Percentiles rank a stretch among this genome's conserved stretches.
Evolutionary conservation across 2,329 filamentous ascomycete genomes (phyloP).

Genomic region (Chaetomium sp.): DNA sequence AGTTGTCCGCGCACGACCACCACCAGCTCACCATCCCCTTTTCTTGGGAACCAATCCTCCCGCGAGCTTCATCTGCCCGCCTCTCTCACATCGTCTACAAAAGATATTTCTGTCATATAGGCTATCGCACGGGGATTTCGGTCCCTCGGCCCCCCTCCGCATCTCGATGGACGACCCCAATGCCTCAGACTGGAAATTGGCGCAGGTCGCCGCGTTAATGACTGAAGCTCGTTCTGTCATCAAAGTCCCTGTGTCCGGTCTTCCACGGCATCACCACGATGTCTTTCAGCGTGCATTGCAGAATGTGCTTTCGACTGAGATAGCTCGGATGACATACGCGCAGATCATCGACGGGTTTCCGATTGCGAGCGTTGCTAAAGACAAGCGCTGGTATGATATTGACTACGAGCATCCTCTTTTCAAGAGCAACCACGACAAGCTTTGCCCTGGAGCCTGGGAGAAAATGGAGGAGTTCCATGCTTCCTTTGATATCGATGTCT

Average conservation of each 20-base stretch:
- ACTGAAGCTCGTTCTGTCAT: neutral
- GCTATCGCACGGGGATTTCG: too few species aligned
- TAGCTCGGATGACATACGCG: neutral
- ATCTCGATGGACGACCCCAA: neutral
- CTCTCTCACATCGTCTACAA: too few species aligned
- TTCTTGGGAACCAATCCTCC: too few species aligned
- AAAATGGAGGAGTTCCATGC: neutral
- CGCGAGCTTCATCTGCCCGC: too few species aligned
- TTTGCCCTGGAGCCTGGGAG: neutral
- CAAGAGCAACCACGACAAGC: neutral
- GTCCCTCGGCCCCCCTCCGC: neutral
- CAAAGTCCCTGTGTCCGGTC: neutral
- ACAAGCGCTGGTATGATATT: neutral
- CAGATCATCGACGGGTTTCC: conserved; percentile 1
- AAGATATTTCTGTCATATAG: too few species aligned
- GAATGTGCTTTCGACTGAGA: neutral
- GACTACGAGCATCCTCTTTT: neutral
- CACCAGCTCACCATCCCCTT: too few species aligned
- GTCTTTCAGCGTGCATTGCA: neutral
- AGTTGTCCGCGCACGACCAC: too few species aligned
- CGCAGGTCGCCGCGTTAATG: neutral
- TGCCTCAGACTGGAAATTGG: neutral
- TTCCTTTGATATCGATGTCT: neutral
- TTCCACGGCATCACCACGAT: neutral
- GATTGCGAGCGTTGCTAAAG: neutral